Evolutionary conservation across 306 rosid species (phyloP), one percentile per base, ranked within the genome.

Genomic region (Gynostemma pentaphyllum): DNA sequence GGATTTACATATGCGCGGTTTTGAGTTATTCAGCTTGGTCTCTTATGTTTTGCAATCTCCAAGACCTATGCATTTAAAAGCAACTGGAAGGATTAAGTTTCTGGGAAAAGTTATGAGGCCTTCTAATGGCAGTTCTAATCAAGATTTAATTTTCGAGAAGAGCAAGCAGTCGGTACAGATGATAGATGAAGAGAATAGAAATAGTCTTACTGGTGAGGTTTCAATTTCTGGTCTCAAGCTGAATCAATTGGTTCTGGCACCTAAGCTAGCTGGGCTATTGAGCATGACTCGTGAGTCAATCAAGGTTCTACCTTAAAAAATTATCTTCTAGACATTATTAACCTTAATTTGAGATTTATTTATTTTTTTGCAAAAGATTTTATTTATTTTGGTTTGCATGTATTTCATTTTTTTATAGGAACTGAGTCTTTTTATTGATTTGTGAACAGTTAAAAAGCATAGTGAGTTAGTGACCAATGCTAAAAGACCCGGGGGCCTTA

Each of bases 191-290:
- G 84, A 75, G 59, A 78, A 45, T 68, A 67, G 40, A 26, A 74
- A 68, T 54, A 65, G 80, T 76, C 92, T 91, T 21, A 81, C 78
- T 48, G 98, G 98, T 5, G 88, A 88, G 66, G 82, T 86, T 81
- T 76, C 74, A 40, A 82, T 92, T 56, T 80, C 95, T 23, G 92
- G 85, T 84, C 86, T 92, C 79, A 92, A 86, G 78, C 66, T 92
- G 77, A 88, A 92, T 72, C 98, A 92, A 71, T 74, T 92, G 76
- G 79, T 82, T 85, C 86, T 92, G 74, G 96, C 91, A 19, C 95
- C 96, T 77, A 89, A 88, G 66, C 65, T 88, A 69, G 81, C 81
- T 53, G 98, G 98, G 49, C 60, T 57, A 41, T 73, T 92, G 76
- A 86, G 83, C 69, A 60, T 86, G 72, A 83, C 96, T 64, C 76